These are phyloP conservation scores for Cryptococcus sp. DNA, from an alignment of 1,284 basidiomycete species.

Conservation along the genomic window DNA sequence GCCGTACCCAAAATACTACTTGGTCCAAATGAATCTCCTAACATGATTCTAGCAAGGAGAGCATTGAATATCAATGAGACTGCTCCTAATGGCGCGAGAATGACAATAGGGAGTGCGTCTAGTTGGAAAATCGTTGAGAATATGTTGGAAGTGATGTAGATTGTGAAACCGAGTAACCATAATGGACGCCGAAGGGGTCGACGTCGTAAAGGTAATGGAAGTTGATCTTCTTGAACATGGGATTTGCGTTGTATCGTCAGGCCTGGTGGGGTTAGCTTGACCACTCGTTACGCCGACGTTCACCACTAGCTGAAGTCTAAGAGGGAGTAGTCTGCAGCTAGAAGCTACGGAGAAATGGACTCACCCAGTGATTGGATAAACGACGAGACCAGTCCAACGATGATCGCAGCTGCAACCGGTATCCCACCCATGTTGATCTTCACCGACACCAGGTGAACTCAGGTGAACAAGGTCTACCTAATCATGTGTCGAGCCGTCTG, in stretches of 20 bases:
- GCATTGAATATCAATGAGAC: constrained; percentile 92
- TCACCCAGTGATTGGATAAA: constrained; percentile 78
- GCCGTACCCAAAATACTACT: constrained; percentile 81
- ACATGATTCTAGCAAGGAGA: constrained; percentile 77
- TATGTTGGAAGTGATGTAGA: constrained; percentile 83
- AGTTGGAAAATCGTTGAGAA: constrained; percentile 84
- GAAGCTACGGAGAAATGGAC: constrained; percentile 6
- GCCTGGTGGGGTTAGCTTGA: constrained; percentile 45
- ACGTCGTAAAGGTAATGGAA: constrained; percentile 61
- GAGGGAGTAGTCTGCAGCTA: not conserved
- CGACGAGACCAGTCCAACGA: constrained; percentile 76
- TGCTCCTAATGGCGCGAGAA: constrained; percentile 86
- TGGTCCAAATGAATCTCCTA: constrained; percentile 79
- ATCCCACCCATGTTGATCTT: constrained; percentile 30
- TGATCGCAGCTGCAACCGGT: constrained; percentile 58
- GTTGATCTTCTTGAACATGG: constrained; percentile 76
- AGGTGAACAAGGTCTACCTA: no score
- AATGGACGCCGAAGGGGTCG: constrained; percentile 73
- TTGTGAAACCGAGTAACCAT: constrained; percentile 78
- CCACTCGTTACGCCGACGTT: not conserved
- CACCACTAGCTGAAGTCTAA: not conserved
- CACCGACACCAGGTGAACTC: no score
- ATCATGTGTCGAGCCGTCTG: no score
- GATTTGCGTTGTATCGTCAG: constrained; percentile 93
- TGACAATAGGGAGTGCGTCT: constrained; percentile 85